phyloP scores from a whole-genome alignment of 2,329 filamentous ascomycete genomes.

The Colletotrichum coccodes region DNA sequence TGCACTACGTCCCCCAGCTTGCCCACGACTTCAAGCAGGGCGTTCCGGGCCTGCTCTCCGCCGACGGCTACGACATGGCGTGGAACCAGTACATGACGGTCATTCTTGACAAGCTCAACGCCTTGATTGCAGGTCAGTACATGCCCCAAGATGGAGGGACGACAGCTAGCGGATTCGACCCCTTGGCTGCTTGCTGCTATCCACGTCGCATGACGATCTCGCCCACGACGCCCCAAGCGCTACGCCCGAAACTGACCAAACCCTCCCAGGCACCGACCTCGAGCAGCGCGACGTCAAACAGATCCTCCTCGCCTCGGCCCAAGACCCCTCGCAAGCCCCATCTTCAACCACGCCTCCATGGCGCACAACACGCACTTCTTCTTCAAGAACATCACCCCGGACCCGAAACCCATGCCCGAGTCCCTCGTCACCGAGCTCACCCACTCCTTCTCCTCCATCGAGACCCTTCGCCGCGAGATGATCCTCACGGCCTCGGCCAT shows the following conservation, averaged over 20 bases:
- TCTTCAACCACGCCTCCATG: slow-evolving; percentile 98
- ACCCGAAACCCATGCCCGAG: slow-evolving; percentile 63
- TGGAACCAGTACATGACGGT: slow-evolving; percentile 86
- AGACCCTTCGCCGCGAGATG: slow-evolving; percentile 84
- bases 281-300: slow-evolving; percentile 71
- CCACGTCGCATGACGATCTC: background rate
- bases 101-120: slow-evolving; percentile 81
- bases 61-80: slow-evolving; percentile 76
- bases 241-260: slow-evolving; percentile 2
- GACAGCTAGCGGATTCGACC: background rate
- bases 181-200: background rate
- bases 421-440: slow-evolving; percentile 69
- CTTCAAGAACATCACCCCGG: slow-evolving; percentile 67
- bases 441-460: slow-evolving; percentile 81
- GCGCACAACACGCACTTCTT: slow-evolving; percentile 91
- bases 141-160: background rate
- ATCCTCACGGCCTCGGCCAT: slow-evolving; percentile 84
- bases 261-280: slow-evolving; percentile 67
- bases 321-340: slow-evolving; percentile 79
- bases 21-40: slow-evolving; percentile 58
- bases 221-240: background rate
- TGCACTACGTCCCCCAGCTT: slow-evolving; percentile 60
- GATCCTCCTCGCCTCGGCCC: slow-evolving; percentile 80
- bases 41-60: slow-evolving; percentile 77
- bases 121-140: slow-evolving; percentile 74